Base-by-base conservation (phyloP, 495 filamentous ascomycete species). In the Thermochaetoides thermophila region DNA sequence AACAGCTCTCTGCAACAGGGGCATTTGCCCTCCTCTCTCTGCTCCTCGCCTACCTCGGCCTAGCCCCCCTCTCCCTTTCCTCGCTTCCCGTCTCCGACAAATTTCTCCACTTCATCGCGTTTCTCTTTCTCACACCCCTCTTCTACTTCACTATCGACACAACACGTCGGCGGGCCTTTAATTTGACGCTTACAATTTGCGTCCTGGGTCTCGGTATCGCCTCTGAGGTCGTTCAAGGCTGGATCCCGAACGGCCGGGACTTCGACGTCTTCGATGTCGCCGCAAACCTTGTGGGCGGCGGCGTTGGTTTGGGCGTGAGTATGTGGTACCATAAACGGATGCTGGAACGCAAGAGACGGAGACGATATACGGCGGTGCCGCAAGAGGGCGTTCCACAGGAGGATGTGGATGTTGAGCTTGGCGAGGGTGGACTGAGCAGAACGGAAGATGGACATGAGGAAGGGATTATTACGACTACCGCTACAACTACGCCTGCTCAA, bases 101-200 rank as follows among this genome's bases (percentile, higher is more conserved):
- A 58, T 62, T 81, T 52, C 73, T 99, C 17, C 91, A 96, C 55
- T 64, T 84, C 48, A 27, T 87, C 30, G 82, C 80, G 40, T 95
- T 99, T 64, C 91, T 95, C 71, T 44, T 80, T 36, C 63, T 99
- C 16, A 87, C 91, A 9, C 55, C 81, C 23, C 61, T 65, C 45
- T 96, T 95, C 70, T 99, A 99, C 74, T 99, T 87, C 86, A 79
- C 92, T 48, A 56, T 93, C 47, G 89, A 99, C 49, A 85, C 86
- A 27, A 74, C 76, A 30, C 80, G 91, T 30, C 73, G 85, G 19
- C 79, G 87, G 37, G 76, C 72, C 14, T 59, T 92, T 11, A 81
- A 96, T 52, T 53, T 93, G 30, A 94, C 86, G 15, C 59, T 96
- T n/a, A 40, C 83, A 11, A 65, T 85, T 38, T 81, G 78, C 59